Evolutionary conservation across 176 grass and related monocot species (phyloP), one percentile per base, ranked within the genome.

Genomic region (Carex parvula): DNA sequence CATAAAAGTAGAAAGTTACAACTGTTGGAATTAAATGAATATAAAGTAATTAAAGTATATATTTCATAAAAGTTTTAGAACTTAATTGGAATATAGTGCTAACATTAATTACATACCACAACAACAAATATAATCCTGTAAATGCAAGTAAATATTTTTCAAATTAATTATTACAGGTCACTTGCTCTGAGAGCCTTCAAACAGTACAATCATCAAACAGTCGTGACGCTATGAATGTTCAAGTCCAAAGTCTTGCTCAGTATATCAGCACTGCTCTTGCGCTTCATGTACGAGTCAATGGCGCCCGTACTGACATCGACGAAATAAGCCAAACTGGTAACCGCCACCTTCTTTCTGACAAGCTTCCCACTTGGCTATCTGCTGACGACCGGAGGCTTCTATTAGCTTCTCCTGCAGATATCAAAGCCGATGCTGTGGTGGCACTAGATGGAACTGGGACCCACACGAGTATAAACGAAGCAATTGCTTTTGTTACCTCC

Each of bases 381-480:
- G 37, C 84, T 9, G 60, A 30, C 0, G 89, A 94, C 81, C 64
- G 79, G 20, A 88, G 32, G 64, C 87, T 97, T 22, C 73, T 97
- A 18, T 77, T 91, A n/a, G 66, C 92, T 8, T 79, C 90, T 1
- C 48, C 32, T 18, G 57, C 61, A 2, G 29, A 64, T 41, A 48
- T 92, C 15, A 65, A 61, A 39, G 70, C 95, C 7, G 90, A 97
- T 83, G 95, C 95, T 60, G 92, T 97, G 55, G 95, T 97, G 29
- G 87, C 95, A 0, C 60, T 84, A 78, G 92, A 94, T 72, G 90
- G 92, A 20, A 94, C 90, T 83, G 92, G 94, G 17, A 97, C 94
- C 42, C 94, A 97, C 81, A 5, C 8, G 0, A 92, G 73, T 54
- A 97, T 97, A 84, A 42, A 32, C n/a, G 92, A 92, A 46, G 92